Base-by-base conservation (phyloP, 176 grass and related monocot genomes). In the Themeda triandra region DNA sequence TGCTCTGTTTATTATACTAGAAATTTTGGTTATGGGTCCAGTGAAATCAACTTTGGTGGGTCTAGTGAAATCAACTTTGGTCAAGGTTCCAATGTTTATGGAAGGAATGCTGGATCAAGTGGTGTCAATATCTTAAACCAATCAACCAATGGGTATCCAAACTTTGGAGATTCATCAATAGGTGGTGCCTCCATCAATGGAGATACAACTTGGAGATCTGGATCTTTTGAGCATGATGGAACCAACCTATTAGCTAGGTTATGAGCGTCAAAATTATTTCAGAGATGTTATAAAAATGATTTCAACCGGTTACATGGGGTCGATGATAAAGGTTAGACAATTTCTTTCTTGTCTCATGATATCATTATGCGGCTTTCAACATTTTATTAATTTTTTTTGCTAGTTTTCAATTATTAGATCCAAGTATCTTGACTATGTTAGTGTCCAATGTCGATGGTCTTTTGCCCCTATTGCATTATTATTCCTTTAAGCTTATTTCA, bases 321-420 rank as follows among this genome's bases (percentile, higher is more conserved):
- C 92, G 89, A 92, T 84, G 59, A 87, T 94, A 88, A 86, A 94
- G 94, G 94, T 97, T 80, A 92, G 85, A 71, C 64, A 31, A 67
- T 53, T 73, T 87, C 19, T 85, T 85, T 44, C 19, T 36, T 36
- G 28, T 62, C 5, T 66, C 79, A 8, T 71, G 24, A 31, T 21
- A 31, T 78, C 8, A 25, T 81, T 94, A 6, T 86, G 5, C 1
- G 1, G 19, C 68, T 94, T 12, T 79, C 10, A 7, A 3, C 11
- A 25, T 31, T 81, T 77, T 4, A 4, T 77, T 29, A 37, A n/a
- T n/a, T 37, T 59, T 70, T 53, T 33, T 68, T 0, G 8, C 3
- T 71, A 60, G 8, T 78, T 82, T 75, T 77, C 54, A 60, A 32
- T 24, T 69, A 54, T 12, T 85, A 56, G 24, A 76, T 72, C 70